Base-by-base conservation (phyloP, 225 moss, liverwort and hornwort genomes). In the Bryum argenteum region DNA sequence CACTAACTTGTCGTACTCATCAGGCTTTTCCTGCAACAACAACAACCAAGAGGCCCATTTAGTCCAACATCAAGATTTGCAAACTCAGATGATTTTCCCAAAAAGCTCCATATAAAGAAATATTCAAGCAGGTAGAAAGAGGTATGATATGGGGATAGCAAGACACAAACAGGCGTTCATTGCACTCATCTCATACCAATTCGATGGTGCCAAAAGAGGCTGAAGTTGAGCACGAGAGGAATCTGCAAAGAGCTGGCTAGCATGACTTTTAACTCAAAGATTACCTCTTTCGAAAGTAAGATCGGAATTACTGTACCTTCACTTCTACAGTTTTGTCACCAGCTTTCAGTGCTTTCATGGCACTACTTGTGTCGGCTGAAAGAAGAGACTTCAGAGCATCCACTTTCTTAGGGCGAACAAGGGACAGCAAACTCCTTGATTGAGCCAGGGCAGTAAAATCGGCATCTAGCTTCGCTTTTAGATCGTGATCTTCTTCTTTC, bases 1-100 rank as follows among this genome's bases (percentile, higher is more conserved):
- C 71, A 94, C 84, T 54, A 94, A 77, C 79, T 94, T 97, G 53
- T 97, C 93, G 63, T 86, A 97, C 61, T 94, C 96, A 82, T 94
- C 96, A 72, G 93, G 86, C 51, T 90, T 90, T 55, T 87, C 90
- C 91, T 93, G 82, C 58, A 59, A 61, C 52, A 61, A 58, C 63
- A 59, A 61, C 52, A 61, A 58, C 63, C 66, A 77, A 33, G 59
- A 41, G 21, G 16, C 5, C 69, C 47, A 66, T 54, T 54, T 55
- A 60, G 58, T 61, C 28, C 50, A 65, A 72, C 59, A 65, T 60
- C 76, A 66, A 61, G 4, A 67, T 38, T 42, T 55, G 57, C 23
- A 66, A 61, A 66, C 47, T 40, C 23, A 64, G 22, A 73, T 54
- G 11, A 74, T 11, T 38, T 14, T 2, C 28, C 70, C 59, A 45